These are phyloP conservation scores for Trypanosoma theileri DNA, from an alignment of 208 protist species.

Conservation along the genomic window DNA sequence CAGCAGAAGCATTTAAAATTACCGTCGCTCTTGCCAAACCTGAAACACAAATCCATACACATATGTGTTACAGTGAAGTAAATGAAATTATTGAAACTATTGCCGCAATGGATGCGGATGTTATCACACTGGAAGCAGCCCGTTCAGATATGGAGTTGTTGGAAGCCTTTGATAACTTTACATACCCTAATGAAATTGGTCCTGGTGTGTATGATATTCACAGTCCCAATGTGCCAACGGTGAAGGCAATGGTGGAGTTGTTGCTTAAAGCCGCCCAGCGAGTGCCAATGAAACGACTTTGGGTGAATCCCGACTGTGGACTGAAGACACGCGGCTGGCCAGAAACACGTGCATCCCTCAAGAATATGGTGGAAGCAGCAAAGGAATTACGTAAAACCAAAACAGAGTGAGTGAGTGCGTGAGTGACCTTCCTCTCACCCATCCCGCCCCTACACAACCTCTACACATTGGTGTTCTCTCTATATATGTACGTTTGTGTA, in stretches of 20 bases:
- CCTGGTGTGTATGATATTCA: conserved; percentile 92
- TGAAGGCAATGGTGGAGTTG: conserved; percentile 65
- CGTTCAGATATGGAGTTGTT: conserved; percentile 83
- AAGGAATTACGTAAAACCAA: conserved; percentile 40
- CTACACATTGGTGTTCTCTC: no score
- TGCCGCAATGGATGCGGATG: conserved; percentile 81
- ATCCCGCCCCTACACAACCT: no score
- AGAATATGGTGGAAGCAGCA: conserved; percentile 57
- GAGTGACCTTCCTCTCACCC: neutral
- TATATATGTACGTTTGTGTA: neutral
- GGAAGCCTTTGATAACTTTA: conserved; percentile 58
- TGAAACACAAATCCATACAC: conserved; percentile 82
- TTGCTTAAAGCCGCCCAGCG: conserved; percentile 55
- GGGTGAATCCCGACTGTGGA: conserved; percentile 91
- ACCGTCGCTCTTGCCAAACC: conserved; percentile 48
- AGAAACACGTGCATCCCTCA: conserved; percentile 39
- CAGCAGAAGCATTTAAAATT: conserved; percentile 69
- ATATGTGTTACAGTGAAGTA: conserved; percentile 92
- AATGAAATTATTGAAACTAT: conserved; percentile 88
- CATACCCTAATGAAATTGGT: conserved; percentile 82
- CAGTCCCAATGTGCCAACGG: conserved; percentile 75
- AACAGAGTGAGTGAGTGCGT: conserved; percentile 1
- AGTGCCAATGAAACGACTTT: conserved; percentile 47
- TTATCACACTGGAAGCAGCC: conserved; percentile 84
- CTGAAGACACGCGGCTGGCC: conserved; percentile 77